phyloP scores from a whole-genome alignment of 129 eudicot genomes.

The Lactuca saligna region DNA sequence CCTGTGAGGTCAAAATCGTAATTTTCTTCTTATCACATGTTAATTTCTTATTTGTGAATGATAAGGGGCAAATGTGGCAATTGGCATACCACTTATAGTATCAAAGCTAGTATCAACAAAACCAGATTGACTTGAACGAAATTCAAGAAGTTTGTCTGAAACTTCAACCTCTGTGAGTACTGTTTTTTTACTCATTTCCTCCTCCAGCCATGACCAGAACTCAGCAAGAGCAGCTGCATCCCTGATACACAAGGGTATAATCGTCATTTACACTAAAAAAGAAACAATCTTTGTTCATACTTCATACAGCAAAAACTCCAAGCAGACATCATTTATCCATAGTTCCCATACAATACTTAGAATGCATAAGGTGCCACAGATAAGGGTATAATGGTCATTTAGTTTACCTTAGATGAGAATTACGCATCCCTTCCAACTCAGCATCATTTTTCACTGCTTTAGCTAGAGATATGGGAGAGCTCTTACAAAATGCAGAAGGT shows the following conservation, averaged over 20 bases:
- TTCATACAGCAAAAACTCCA: too few species aligned
- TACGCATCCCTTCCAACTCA: slow-evolving; percentile 82
- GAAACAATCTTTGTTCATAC: background rate
- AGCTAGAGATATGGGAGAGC: slow-evolving; percentile 73
- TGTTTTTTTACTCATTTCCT: slow-evolving; percentile 51
- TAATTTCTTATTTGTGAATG: background rate
- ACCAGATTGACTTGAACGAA: slow-evolving; percentile 83
- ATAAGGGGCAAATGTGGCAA: background rate
- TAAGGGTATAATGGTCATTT: too few species aligned
- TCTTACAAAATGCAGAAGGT: slow-evolving; percentile 53
- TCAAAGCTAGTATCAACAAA: slow-evolving; percentile 92
- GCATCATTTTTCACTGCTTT: slow-evolving; percentile 88
- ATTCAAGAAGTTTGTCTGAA: slow-evolving; percentile 84
- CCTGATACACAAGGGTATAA: slow-evolving; percentile 40
- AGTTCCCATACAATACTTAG: too few species aligned
- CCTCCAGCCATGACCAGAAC: slow-evolving; percentile 96
- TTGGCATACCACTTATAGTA: slow-evolving; percentile 78
- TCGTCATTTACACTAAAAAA: background rate
- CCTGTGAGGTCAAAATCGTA: slow-evolving; percentile 40
- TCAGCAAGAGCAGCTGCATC: slow-evolving; percentile 95
- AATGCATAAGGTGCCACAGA: too few species aligned
- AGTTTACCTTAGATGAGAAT: slow-evolving; percentile 76
- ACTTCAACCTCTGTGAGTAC: slow-evolving; percentile 84
- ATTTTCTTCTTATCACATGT: background rate
- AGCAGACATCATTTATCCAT: too few species aligned